Evolutionary conservation across 345 rosid genomes (phyloP).

Genomic region (Clausena lansium): DNA sequence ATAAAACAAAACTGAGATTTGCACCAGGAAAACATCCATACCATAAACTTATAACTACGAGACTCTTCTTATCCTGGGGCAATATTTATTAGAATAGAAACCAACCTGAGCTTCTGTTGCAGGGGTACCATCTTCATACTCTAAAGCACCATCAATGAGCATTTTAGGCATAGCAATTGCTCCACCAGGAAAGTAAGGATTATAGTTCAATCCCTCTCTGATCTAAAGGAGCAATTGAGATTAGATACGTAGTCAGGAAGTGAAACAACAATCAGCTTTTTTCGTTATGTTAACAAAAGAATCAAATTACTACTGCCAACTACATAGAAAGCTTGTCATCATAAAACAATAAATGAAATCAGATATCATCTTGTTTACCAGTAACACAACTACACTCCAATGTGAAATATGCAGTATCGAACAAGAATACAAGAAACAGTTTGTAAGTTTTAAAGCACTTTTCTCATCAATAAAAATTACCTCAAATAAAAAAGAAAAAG

Average conservation of each 20-base stretch:
- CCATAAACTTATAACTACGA: background rate
- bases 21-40: background rate
- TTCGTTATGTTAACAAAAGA: background rate
- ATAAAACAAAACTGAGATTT: constrained; percentile 2
- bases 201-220: constrained; percentile 91
- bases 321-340: background rate
- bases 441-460: background rate
- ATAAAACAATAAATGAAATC: background rate
- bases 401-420: background rate
- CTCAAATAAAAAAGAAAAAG: background rate
- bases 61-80: background rate
- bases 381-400: background rate
- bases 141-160: constrained; percentile 95
- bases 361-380: background rate
- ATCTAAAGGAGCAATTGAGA: constrained; percentile 45
- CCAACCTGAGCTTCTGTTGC: constrained; percentile 98
- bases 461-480: background rate
- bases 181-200: constrained; percentile 99
- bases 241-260: background rate
- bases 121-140: constrained; percentile 96
- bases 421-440: background rate
- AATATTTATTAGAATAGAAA: constrained; percentile 12
- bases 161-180: constrained; percentile 99
- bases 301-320: background rate
- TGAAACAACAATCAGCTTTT: background rate